Evolutionary conservation across 441 rosid species (phyloP).

Genomic region (Theobroma grandiflorum): DNA sequence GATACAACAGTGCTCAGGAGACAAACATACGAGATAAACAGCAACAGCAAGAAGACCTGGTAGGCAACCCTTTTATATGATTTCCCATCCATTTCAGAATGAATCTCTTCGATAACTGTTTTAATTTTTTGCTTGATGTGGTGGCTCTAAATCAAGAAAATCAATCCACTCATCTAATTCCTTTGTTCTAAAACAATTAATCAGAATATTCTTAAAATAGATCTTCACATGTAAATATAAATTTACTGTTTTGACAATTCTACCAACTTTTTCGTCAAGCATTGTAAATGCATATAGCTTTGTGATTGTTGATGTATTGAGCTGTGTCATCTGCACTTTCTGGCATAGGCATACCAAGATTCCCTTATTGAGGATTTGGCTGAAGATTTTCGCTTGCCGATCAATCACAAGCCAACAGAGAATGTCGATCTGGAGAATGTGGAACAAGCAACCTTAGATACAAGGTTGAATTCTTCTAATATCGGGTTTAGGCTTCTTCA

Average conservation of each 20-base stretch:
- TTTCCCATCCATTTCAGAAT: background rate
- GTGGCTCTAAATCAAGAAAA: background rate
- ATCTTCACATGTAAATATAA: background rate
- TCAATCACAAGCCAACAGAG: conserved; percentile 71
- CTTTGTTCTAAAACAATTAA: background rate
- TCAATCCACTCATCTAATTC: background rate
- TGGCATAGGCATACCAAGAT: conserved; percentile 54
- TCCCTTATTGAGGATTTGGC: conserved; percentile 67
- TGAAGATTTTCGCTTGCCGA: conserved; percentile 81
- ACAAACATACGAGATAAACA: conserved; percentile 45
- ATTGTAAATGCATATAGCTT: background rate
- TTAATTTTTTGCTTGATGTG: background rate
- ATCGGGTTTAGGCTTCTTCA: conserved; percentile 94
- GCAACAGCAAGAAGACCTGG: conserved; percentile 53
- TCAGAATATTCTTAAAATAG: background rate
- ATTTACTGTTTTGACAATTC: background rate
- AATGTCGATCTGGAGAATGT: conserved; percentile 89
- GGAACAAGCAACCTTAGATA: conserved; percentile 89
- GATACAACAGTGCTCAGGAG: conserved; percentile 49
- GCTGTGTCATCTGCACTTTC: conserved; percentile 13
- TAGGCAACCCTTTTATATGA: conserved; percentile 26
- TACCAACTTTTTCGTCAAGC: background rate
- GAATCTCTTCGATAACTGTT: conserved; percentile 12
- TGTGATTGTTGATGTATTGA: conserved; percentile 14
- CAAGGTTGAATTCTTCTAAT: conserved; percentile 76